These are phyloP conservation scores for Verticillium longisporum DNA, from an alignment of 2,329 filamentous ascomycete genomes.

Conservation along the genomic window DNA sequence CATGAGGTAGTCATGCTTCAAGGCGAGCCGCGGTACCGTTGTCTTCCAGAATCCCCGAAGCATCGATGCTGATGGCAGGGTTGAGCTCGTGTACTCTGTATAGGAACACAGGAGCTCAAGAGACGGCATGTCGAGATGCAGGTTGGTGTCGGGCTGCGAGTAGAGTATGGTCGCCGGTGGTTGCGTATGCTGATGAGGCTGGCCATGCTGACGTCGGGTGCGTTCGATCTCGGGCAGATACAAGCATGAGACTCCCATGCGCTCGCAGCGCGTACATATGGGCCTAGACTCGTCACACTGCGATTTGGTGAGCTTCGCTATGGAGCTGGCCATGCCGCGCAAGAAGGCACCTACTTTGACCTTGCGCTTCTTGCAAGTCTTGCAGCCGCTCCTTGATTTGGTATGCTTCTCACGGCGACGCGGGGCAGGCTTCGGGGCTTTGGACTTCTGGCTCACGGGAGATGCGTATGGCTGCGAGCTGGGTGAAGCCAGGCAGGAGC, in stretches of 20 bases:
- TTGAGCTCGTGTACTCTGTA: not conserved
- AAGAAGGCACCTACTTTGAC: conserved; percentile 2
- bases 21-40: conserved; percentile 1
- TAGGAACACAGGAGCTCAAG: conserved; percentile 5
- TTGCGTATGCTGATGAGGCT: not conserved
- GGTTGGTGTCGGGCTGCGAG: not conserved
- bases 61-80: not conserved
- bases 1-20: conserved; percentile 4
- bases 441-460: not conserved
- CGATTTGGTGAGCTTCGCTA: not conserved
- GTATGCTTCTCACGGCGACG: not conserved
- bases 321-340: too few relatives aligned
- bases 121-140: not conserved
- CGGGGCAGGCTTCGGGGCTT: not conserved
- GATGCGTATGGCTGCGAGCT: not conserved
- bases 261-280: conserved; percentile 1
- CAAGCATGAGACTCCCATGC: not conserved
- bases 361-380: conserved; percentile 11
- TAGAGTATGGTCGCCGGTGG: not conserved
- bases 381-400: conserved; percentile 13
- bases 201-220: not conserved
- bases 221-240: not conserved
- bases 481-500: not conserved
- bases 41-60: conserved; percentile 5
- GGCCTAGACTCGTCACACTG: conserved; percentile 4